Conservation (phyloP, 75 land plant genomes). For the Larix kaempferi region DNA sequence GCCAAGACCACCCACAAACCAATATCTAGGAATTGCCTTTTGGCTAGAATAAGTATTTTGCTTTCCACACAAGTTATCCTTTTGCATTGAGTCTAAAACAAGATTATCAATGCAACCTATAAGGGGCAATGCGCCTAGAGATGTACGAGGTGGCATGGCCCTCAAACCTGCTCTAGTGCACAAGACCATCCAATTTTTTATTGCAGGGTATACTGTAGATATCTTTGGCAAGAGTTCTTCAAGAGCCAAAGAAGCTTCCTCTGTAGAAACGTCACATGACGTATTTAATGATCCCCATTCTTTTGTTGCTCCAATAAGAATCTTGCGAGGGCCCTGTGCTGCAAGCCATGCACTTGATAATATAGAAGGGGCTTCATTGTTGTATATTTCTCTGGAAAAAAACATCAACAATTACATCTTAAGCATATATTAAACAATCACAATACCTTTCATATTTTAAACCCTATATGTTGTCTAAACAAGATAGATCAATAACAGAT, state of each 20-base stretch:
- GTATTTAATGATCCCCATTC: conserved; percentile 66
- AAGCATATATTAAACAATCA: not conserved
- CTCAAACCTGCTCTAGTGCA: conserved; percentile 80
- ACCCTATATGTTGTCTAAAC: not conserved
- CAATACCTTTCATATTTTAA: not conserved
- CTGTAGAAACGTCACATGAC: conserved; percentile 35
- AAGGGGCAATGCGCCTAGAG: conserved; percentile 76
- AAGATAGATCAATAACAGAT: not conserved
- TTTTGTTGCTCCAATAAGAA: conserved; percentile 90
- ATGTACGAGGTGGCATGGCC: conserved; percentile 92
- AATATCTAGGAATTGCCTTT: conserved; percentile 40
- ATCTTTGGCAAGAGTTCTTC: conserved; percentile 74
- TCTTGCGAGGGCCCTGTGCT: conserved; percentile 56
- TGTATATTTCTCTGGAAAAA: conserved; percentile 49
- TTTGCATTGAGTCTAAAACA: conserved; percentile 13
- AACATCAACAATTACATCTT: not conserved
- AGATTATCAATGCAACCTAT: conserved; percentile 73
- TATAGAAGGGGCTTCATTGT: conserved; percentile 59
- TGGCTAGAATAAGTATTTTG: not conserved
- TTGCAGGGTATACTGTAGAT: conserved; percentile 60
- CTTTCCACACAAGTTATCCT: not conserved
- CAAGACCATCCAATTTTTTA: conserved; percentile 56
- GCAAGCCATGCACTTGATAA: conserved; percentile 93
- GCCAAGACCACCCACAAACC: conserved; percentile 95
- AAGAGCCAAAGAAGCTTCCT: conserved; percentile 58